phyloP scores from a whole-genome alignment of 1,139 yeast genomes.

The Arxiozyma heterogenica region DNA sequence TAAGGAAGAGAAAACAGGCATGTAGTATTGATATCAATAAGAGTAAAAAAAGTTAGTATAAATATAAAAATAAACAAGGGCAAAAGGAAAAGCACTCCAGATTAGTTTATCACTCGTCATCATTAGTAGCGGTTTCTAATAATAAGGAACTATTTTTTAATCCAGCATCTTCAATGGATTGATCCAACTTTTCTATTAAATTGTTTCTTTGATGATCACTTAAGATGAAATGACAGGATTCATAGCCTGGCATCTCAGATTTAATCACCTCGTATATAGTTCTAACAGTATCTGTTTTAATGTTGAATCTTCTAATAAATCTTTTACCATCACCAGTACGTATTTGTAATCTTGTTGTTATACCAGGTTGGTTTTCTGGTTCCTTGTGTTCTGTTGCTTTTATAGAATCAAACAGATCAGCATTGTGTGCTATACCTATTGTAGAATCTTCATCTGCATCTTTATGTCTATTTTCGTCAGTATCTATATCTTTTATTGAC shows the following conservation, averaged over 20 bases:
- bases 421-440: constrained; percentile 8
- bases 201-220: constrained; percentile 57
- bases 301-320: constrained; percentile 59
- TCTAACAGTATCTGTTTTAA: constrained; percentile 46
- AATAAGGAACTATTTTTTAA: constrained; percentile 74
- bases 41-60: neutral
- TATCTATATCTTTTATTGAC: constrained; percentile 5
- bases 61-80: neutral
- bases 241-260: constrained; percentile 39
- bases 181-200: constrained; percentile 49
- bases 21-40: neutral
- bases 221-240: constrained; percentile 46
- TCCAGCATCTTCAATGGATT: constrained; percentile 64
- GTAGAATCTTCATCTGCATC: constrained; percentile 3
- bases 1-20: too few species aligned
- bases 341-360: constrained; percentile 73
- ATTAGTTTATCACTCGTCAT: neutral
- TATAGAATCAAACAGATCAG: constrained; percentile 29
- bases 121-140: constrained; percentile 40
- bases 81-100: neutral
- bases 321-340: constrained; percentile 82
- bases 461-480: constrained; percentile 8
- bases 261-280: constrained; percentile 53
- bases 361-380: constrained; percentile 45
- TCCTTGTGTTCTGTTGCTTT: constrained; percentile 47